phyloP scores from a whole-genome alignment of 2,329 filamentous ascomycete species.

The Penicillium vulpinum region DNA sequence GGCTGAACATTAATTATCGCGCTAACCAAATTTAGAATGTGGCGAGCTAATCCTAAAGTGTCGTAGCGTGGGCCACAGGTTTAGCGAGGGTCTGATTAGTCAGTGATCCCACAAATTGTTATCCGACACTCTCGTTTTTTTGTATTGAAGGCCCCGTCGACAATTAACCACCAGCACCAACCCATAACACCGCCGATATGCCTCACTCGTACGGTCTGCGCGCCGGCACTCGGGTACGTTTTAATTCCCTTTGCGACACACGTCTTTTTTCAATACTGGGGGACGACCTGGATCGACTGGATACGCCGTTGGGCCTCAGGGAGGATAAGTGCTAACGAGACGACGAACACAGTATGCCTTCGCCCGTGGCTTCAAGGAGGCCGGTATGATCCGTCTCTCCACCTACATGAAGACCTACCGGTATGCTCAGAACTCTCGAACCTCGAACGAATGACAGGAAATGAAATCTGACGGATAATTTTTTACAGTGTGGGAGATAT shows the following conservation, averaged over 20 bases:
- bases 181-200: slow-evolving; percentile 65
- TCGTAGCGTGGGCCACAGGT: not conserved
- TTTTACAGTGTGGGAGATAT: slow-evolving; percentile 84
- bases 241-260: slow-evolving; percentile 8
- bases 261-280: slow-evolving; percentile 3
- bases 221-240: slow-evolving; percentile 77
- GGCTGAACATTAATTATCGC: not conserved
- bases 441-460: slow-evolving; percentile 26
- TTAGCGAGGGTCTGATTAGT: slow-evolving; percentile 23
- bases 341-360: slow-evolving; percentile 74
- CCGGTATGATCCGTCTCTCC: slow-evolving; percentile 87
- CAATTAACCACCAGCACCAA: slow-evolving; percentile 41
- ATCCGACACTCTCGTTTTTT: slow-evolving; percentile 16
- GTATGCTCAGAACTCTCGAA: slow-evolving; percentile 50
- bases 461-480: slow-evolving; percentile 46
- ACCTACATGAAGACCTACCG: slow-evolving; percentile 96
- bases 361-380: slow-evolving; percentile 90
- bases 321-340: slow-evolving; percentile 37
- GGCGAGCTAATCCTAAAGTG: not conserved
- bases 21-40: not conserved
- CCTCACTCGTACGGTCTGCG: slow-evolving; percentile 86
- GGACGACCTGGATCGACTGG: slow-evolving; percentile 1
- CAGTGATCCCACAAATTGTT: slow-evolving; percentile 1
- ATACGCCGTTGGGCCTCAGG: slow-evolving; percentile 14
- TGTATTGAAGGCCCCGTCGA: slow-evolving; percentile 30